Conservation (phyloP, 164 flowering plant species). For the Protea cynaroides region DNA sequence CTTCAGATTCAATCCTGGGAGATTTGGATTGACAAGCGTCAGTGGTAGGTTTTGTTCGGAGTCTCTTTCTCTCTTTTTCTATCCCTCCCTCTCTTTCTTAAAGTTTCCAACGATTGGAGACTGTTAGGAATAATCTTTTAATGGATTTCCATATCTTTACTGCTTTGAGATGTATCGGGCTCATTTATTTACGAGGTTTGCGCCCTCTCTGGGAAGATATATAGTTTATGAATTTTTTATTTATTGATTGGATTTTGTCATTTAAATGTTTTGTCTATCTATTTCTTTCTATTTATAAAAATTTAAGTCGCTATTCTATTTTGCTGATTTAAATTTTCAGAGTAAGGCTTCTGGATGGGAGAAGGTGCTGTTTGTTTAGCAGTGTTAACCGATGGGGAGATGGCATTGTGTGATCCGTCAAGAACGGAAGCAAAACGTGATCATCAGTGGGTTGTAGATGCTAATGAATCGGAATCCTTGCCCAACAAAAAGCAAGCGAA, state of each 20-base stretch:
- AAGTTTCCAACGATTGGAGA: no score
- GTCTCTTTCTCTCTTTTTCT: no score
- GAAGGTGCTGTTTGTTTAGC: conserved; percentile 26
- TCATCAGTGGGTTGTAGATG: conserved; percentile 18
- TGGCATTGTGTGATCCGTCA: conserved; percentile 10
- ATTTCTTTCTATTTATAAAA: background rate
- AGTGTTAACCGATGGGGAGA: conserved; percentile 14
- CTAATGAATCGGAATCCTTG: background rate
- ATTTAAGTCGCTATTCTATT: background rate
- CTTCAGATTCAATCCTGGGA: no score
- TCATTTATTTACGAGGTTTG: no score
- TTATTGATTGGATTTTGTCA: background rate
- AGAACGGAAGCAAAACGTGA: conserved; percentile 28
- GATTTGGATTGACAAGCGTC: no score
- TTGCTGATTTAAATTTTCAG: background rate
- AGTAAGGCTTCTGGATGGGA: conserved; percentile 19
- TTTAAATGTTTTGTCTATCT: background rate
- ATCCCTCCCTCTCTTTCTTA: no score
- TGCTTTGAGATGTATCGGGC: no score
- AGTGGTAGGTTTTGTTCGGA: no score
- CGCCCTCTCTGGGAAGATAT: no score
- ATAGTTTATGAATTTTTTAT: no score
- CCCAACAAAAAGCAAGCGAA: conserved; percentile 12
- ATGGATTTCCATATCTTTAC: no score
- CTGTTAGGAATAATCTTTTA: no score